Evolutionary conservation across 306 rosid species (phyloP).

Genomic region (Lablab purpureus): DNA sequence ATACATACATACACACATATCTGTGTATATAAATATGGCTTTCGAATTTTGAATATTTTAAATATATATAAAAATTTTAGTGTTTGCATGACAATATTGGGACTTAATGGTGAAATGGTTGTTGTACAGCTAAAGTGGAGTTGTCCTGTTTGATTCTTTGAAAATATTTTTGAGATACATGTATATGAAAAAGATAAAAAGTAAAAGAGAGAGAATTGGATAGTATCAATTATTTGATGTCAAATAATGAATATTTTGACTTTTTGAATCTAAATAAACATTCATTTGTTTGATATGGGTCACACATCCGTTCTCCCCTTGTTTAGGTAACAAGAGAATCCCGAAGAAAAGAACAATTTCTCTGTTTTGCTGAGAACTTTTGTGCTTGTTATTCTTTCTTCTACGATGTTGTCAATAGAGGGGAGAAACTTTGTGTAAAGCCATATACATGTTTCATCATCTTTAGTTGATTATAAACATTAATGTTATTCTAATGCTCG

Average conservation of each 20-base stretch:
- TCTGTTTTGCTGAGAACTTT: constrained; percentile 77
- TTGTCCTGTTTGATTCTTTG: background rate
- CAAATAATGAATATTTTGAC: background rate
- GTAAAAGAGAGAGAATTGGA: background rate
- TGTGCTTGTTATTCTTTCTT: too few species aligned
- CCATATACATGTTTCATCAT: too few species aligned
- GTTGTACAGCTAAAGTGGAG: background rate
- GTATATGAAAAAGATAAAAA: background rate
- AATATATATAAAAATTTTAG: background rate
- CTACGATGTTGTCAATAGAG: too few species aligned
- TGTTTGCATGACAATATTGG: background rate
- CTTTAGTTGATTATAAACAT: too few species aligned
- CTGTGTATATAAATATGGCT: too few species aligned
- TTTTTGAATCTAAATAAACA: background rate
- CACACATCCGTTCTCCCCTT: background rate
- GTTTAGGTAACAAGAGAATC: constrained; percentile 87
- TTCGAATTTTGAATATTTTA: background rate
- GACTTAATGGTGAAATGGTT: background rate
- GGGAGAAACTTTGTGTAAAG: too few species aligned
- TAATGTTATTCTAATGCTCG: too few species aligned
- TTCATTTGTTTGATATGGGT: constrained; percentile 2
- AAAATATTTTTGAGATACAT: background rate
- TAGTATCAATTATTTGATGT: background rate
- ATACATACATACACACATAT: too few species aligned
- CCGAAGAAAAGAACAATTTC: constrained; percentile 76